A percentile compares a stretch with the other conserved stretches of the same genome.
These are phyloP conservation scores for Chalara sp. DNA, from an alignment of 2,329 filamentous ascomycete species.

Conservation along the genomic window DNA sequence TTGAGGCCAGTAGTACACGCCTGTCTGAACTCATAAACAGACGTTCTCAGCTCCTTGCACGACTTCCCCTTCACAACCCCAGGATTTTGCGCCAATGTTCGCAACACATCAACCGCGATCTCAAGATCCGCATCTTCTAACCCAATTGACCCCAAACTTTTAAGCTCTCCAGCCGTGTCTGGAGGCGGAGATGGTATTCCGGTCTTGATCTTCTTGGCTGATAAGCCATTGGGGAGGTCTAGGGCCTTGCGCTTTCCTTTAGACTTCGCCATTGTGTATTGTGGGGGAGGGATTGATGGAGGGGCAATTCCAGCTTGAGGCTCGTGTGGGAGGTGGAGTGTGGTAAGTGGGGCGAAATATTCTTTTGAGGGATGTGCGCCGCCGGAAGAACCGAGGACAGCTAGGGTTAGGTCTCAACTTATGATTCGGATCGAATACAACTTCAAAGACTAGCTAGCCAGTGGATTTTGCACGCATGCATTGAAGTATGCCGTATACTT, in stretches of 20 bases:
- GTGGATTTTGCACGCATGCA: too few relatives aligned
- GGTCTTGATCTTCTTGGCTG: constrained; percentile 35
- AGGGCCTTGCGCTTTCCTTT: constrained; percentile 42
- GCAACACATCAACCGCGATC: constrained; percentile 58
- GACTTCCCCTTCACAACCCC: constrained; percentile 59
- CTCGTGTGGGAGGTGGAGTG: background rate
- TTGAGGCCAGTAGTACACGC: constrained; percentile 62
- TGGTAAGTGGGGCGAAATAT: background rate
- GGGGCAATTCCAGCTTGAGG: background rate
- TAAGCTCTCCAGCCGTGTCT: constrained; percentile 36
- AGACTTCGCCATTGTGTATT: constrained; percentile 34
- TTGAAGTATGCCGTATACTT: too few relatives aligned
- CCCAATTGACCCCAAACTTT: constrained; percentile 45
- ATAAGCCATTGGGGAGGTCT: constrained; percentile 27
- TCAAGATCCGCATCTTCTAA: constrained; percentile 62
- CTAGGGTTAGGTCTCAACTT: too few relatives aligned
- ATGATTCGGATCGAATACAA: too few relatives aligned
- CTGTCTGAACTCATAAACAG: constrained; percentile 63
- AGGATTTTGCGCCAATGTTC: constrained; percentile 50
- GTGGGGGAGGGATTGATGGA: background rate
- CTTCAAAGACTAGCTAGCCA: too few relatives aligned
- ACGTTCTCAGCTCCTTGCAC: constrained; percentile 59
- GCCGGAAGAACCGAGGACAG: background rate
- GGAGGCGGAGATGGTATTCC: constrained; percentile 28
- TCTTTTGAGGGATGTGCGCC: background rate